Base-by-base conservation (phyloP, 352 stramenopile genomes). In the Pythium dissimile region DNA sequence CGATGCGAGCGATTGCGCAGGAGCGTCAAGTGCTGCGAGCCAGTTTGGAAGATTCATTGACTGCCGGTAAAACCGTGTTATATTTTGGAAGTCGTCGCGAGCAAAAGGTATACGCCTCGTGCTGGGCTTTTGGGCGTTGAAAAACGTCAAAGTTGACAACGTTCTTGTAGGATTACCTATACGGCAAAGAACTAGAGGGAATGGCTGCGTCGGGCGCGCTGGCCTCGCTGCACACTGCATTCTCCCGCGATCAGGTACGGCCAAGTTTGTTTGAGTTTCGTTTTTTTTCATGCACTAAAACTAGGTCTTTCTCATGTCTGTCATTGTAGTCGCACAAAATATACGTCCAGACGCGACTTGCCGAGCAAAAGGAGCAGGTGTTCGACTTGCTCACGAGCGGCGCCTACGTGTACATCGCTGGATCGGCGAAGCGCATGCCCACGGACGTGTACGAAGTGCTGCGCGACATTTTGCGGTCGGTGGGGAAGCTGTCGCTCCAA, bases 361-460 rank as follows among this genome's bases (percentile, higher is more conserved):
- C 69, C 8, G 87, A 97, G 60, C 71, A 91, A 54, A 92, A 92
- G 58, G 67, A 88, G 21, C 44, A 64, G 7, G 71, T 95, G 0
- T 94, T 80, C 42, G 59, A 86, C 31, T 72, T 90, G 39, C 73
- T 93, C 18, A 73, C 89, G 44, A 75, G 73, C 26, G 75, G 75
- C 7, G 80, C 82, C 2, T 86, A 83, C 46, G 73, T 94, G 32
- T 96, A 88, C 59, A 85, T 98, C 20, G 86, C 86, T 1, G 92
- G 92, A 8, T 95, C 84, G 1, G 89, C 92, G 6, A 97, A 97
- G 63, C 84, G 81, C 34, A 98, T 98, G 92, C 91, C 90, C 1
- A 84, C 64, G 15, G 92, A 98, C 44, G 89, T 98, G 5, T 86
- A 92, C 61, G 84, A 97, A 53, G 84, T 88, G 26, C 54, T 98